phyloP scores from a whole-genome alignment of 768 basidiomycete species.

The Auricularia sp. region DNA sequence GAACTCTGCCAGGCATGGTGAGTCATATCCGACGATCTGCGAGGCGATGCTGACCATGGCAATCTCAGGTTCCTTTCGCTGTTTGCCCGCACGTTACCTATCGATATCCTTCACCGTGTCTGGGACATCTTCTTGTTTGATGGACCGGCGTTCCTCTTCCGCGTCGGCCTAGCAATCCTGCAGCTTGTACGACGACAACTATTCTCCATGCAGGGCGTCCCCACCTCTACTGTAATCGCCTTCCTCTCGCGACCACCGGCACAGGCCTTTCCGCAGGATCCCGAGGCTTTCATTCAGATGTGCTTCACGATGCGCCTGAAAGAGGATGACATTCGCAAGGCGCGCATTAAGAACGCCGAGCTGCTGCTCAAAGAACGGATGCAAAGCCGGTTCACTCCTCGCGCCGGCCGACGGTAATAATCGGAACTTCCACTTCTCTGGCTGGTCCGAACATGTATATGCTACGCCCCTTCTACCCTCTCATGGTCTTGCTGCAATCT shows the following conservation, averaged over 20 bases:
- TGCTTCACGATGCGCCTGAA: constrained; percentile 60
- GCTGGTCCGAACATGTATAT: background rate
- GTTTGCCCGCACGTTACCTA: constrained; percentile 58
- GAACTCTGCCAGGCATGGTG: constrained; percentile 59
- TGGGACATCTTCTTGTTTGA: constrained; percentile 82
- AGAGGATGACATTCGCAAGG: constrained; percentile 71
- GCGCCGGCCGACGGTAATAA: background rate
- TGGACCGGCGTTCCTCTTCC: constrained; percentile 63
- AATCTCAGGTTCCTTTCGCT: constrained; percentile 56
- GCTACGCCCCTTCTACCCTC: background rate
- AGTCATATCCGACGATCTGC: constrained; percentile 9
- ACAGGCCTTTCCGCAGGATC: constrained; percentile 40
- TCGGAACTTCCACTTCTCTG: background rate
- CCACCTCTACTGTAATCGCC: constrained; percentile 34
- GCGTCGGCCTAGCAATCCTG: constrained; percentile 60
- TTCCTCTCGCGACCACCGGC: constrained; percentile 43
- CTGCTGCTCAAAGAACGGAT: constrained; percentile 6
- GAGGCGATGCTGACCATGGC: constrained; percentile 1
- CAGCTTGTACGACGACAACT: constrained; percentile 50
- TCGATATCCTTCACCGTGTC: constrained; percentile 56
- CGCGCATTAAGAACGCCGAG: constrained; percentile 43
- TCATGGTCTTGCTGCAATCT: too few species aligned
- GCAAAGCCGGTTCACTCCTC: background rate
- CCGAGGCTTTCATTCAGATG: constrained; percentile 55
- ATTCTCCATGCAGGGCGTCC: constrained; percentile 29